phyloP scores from a whole-genome alignment of 306 rosid species.

The Astragalus membranaceus region DNA sequence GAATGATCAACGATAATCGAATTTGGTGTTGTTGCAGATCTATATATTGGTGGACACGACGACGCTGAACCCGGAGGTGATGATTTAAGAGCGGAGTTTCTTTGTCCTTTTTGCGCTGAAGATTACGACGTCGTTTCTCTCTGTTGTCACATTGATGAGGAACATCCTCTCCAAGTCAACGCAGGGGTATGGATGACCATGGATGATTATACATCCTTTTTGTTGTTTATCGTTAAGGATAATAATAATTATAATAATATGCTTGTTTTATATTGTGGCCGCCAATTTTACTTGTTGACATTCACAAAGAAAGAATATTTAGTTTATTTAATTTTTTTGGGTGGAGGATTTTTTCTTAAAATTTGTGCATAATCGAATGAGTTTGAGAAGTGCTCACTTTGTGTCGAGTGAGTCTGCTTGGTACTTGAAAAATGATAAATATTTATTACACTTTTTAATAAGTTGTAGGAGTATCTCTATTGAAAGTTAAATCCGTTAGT shows the following conservation, averaged over 20 bases:
- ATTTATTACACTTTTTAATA: not conserved
- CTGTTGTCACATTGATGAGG: slow-evolving; percentile 82
- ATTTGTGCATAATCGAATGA: not conserved
- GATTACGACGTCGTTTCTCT: slow-evolving; percentile 77
- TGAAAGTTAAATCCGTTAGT: not conserved
- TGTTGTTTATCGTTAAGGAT: no score
- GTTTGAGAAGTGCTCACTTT: not conserved
- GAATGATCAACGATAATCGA: not conserved
- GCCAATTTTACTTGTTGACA: no score
- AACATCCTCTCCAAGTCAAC: slow-evolving; percentile 61
- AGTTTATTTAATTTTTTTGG: no score
- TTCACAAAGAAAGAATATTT: no score
- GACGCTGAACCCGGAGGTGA: slow-evolving; percentile 52
- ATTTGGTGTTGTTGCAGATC: slow-evolving; percentile 40
- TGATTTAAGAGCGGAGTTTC: slow-evolving; percentile 55
- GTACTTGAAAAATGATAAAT: not conserved
- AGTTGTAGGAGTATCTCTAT: not conserved
- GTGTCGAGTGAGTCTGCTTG: not conserved
- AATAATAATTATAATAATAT: not conserved
- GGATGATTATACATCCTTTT: not conserved
- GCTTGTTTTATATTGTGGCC: not conserved
- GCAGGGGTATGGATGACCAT: slow-evolving; percentile 37
- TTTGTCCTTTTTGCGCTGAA: slow-evolving; percentile 74
- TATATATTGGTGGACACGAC: slow-evolving; percentile 39
- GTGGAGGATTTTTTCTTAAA: not conserved